Evolutionary conservation across 345 rosid species (phyloP).

Genomic region (Eucalyptus pauciflora): DNA sequence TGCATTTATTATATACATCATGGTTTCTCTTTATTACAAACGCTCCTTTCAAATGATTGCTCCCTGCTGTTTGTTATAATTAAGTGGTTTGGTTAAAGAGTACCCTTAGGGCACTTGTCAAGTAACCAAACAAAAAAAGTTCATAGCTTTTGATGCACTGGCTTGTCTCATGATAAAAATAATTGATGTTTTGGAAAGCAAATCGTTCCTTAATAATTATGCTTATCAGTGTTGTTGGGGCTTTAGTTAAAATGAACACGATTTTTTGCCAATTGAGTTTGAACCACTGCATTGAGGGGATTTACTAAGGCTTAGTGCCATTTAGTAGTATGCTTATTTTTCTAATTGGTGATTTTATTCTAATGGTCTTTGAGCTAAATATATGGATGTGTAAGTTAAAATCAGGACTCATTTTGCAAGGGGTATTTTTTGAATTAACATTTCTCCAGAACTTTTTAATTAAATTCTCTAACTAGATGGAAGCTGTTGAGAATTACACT

Average conservation of each 20-base stretch:
- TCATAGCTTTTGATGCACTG: not conserved
- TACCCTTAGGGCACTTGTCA: not conserved
- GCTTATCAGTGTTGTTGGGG: not conserved
- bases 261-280: not conserved
- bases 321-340: not conserved
- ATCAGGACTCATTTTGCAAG: not conserved
- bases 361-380: not conserved
- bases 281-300: not conserved
- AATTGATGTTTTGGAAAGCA: not conserved
- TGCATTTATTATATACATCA: not conserved
- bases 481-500: not conserved
- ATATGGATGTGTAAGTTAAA: not conserved
- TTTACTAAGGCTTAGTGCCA: not conserved
- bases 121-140: not conserved
- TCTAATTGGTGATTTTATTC: not conserved
- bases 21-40: not conserved
- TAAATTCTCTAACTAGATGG: not conserved
- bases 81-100: not conserved
- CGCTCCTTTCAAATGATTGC: not conserved
- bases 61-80: not conserved
- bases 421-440: not conserved
- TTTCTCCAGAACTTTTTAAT: not conserved
- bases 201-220: not conserved
- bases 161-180: not conserved
- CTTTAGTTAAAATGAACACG: not conserved